Percentiles rank a stretch among this genome's conserved stretches.
Conservation (phyloP, 441 rosid genomes). For the Croton laevigatus region DNA sequence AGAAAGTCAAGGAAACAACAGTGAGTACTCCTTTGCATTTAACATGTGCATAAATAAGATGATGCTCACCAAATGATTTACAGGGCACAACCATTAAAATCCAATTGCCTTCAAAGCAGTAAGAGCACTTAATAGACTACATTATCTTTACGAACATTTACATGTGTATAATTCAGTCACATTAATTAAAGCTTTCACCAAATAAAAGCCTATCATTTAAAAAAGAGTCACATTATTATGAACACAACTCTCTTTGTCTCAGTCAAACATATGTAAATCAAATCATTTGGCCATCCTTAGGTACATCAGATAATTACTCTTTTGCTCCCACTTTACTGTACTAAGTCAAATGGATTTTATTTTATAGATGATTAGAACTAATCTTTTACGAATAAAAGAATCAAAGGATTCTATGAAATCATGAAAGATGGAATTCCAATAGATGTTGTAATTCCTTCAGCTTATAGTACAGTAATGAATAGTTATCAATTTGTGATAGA, state of each 20-base stretch:
- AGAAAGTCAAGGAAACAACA: neutral
- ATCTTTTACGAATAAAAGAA: no score
- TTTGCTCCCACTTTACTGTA: neutral
- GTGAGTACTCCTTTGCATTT: neutral
- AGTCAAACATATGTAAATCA: neutral
- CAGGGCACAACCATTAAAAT: neutral
- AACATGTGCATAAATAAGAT: neutral
- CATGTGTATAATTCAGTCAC: neutral
- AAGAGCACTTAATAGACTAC: neutral
- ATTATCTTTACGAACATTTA: neutral
- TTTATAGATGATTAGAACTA: no score
- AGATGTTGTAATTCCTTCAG: no score
- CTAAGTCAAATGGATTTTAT: neutral
- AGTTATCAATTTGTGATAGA: neutral
- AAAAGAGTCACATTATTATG: neutral
- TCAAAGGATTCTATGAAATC: no score
- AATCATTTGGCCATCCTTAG: conserved; percentile 3
- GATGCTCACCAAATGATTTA: neutral
- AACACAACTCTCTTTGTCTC: neutral
- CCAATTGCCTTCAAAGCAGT: neutral
- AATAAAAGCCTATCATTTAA: neutral
- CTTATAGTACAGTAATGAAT: neutral
- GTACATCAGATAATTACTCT: conserved; percentile 1
- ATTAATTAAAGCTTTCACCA: neutral
- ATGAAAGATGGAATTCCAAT: no score